Evolutionary conservation across 1,284 basidiomycete species (phyloP).

Genomic region (Ganoderma leucocontextum): DNA sequence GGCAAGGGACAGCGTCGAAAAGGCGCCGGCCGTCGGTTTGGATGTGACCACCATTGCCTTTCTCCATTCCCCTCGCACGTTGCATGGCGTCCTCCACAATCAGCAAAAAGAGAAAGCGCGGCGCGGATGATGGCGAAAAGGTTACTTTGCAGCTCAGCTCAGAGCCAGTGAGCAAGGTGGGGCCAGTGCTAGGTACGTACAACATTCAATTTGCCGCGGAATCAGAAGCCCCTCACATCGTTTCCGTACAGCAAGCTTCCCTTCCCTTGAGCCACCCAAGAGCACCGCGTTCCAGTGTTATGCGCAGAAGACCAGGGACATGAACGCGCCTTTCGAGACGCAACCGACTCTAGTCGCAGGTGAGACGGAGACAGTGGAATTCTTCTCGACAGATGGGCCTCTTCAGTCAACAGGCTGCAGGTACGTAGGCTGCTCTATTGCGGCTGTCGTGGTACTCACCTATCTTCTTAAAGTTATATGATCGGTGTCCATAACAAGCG

Average conservation of each 20-base stretch:
- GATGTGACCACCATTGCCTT: background rate
- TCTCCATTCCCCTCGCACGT: background rate
- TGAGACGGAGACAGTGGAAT: conserved; percentile 74
- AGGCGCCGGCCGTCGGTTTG: background rate
- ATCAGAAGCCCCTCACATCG: background rate
- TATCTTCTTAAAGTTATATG: conserved; percentile 58
- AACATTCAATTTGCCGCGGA: conserved; percentile 24
- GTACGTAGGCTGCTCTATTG: conserved; percentile 48
- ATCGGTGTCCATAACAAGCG: conserved; percentile 77
- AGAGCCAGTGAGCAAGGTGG: conserved; percentile 56
- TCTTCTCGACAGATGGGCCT: conserved; percentile 52
- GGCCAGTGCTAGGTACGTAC: conserved; percentile 77
- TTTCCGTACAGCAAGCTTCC: conserved; percentile 71
- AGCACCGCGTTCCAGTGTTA: conserved; percentile 76
- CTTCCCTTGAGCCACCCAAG: conserved; percentile 67
- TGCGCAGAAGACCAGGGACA: conserved; percentile 46
- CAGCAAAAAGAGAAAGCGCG: conserved; percentile 71
- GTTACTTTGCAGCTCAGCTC: conserved; percentile 57
- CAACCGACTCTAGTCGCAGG: conserved; percentile 69
- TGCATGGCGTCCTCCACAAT: conserved; percentile 35
- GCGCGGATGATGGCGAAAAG: conserved; percentile 46
- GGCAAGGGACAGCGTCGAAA: conserved; percentile 17
- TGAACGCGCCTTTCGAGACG: conserved; percentile 53
- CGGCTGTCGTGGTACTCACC: conserved; percentile 22
- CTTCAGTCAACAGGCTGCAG: conserved; percentile 62